phyloP scores from a whole-genome alignment of 768 basidiomycete species.

The Sistotremastrum niveocremeum region DNA sequence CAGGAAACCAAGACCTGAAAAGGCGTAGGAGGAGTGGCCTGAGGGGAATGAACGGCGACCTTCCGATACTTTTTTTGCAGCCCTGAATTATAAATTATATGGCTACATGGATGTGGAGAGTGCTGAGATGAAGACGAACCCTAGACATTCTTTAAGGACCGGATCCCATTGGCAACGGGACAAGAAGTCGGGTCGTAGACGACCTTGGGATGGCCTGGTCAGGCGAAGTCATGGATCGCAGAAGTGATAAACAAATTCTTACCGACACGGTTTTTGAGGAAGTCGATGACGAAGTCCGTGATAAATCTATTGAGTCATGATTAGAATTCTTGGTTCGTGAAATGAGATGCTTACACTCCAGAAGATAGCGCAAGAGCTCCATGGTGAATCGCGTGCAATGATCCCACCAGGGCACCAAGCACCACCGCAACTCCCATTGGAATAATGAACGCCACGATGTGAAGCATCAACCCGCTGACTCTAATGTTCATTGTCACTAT shows the following conservation, averaged over 20 bases:
- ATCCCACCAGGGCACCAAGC: slow-evolving; percentile 27
- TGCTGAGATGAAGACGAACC: slow-evolving; percentile 22
- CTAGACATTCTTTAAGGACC: slow-evolving; percentile 33
- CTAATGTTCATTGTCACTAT: slow-evolving; percentile 17
- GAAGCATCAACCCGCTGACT: slow-evolving; percentile 34
- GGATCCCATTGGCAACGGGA: slow-evolving; percentile 50
- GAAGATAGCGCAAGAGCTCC: slow-evolving; percentile 36
- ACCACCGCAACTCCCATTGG: slow-evolving; percentile 29
- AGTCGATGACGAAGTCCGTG: slow-evolving; percentile 32
- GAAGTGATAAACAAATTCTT: slow-evolving; percentile 4
- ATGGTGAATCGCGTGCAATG: slow-evolving; percentile 43
- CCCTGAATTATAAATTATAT: slow-evolving; percentile 9
- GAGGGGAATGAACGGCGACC: slow-evolving; percentile 45
- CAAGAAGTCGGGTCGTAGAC: slow-evolving; percentile 56
- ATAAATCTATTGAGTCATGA: too few relatives aligned
- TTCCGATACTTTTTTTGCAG: slow-evolving; percentile 25
- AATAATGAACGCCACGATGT: slow-evolving; percentile 30
- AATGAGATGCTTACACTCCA: slow-evolving; percentile 21
- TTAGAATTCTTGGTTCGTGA: too few relatives aligned
- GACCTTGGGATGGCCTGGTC: slow-evolving; percentile 12
- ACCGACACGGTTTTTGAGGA: slow-evolving; percentile 49
- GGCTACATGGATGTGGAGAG: slow-evolving; percentile 1
- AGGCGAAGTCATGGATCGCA: not conserved
- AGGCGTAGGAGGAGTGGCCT: slow-evolving; percentile 55
- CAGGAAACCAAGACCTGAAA: slow-evolving; percentile 50